phyloP scores from a whole-genome alignment of 345 rosid species.

The Cardiospermum halicacabum region DNA sequence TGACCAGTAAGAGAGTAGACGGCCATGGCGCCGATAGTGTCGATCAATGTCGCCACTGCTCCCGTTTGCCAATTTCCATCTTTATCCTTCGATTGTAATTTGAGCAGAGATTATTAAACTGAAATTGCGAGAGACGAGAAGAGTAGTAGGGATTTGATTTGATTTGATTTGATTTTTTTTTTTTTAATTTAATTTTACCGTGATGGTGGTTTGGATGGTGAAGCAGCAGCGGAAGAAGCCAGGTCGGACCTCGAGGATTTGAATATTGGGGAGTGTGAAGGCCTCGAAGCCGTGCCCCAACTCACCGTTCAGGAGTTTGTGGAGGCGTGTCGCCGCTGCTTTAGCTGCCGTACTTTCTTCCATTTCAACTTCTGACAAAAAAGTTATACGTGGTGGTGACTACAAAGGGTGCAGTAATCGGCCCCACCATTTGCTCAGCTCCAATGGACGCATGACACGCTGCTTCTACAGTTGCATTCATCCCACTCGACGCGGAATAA shows the following conservation, averaged over 20 bases:
- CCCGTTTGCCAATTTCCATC: not conserved
- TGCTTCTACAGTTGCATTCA: too few relatives aligned
- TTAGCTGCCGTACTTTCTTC: not conserved
- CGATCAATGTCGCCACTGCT: not conserved
- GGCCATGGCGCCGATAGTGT: not conserved
- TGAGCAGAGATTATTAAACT: not conserved
- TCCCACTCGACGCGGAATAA: too few relatives aligned
- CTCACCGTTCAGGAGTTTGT: slow-evolving; percentile 18
- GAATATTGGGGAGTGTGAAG: slow-evolving; percentile 13
- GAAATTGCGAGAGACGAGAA: too few relatives aligned
- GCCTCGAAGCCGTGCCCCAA: slow-evolving; percentile 15
- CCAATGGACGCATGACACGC: too few relatives aligned
- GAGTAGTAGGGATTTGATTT: too few relatives aligned
- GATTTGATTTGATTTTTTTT: too few relatives aligned
- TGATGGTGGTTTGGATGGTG: not conserved
- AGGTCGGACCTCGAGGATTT: slow-evolving; percentile 16
- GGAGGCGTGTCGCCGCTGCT: slow-evolving; percentile 18
- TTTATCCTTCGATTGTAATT: not conserved
- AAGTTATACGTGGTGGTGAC: too few relatives aligned
- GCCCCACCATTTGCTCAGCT: too few relatives aligned
- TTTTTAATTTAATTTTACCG: not conserved
- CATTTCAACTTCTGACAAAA: not conserved
- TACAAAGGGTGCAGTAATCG: too few relatives aligned
- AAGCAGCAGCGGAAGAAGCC: slow-evolving; percentile 23
- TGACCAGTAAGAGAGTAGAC: not conserved